Conservation (phyloP, 1,139 yeast genomes). For the Candida pseudoviswanathii region DNA sequence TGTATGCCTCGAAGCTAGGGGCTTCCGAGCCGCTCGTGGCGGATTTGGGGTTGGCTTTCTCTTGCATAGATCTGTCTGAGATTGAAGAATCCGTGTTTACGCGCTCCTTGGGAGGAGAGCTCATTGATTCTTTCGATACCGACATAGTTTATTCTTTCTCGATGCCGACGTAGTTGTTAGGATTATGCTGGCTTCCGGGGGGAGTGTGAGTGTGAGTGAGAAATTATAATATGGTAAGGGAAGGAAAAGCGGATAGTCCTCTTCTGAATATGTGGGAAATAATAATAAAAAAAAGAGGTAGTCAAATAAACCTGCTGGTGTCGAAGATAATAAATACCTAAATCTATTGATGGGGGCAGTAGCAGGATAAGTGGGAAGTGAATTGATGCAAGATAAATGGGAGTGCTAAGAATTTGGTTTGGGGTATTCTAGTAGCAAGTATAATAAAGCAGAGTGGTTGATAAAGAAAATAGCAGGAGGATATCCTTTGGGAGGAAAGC, state of each 20-base stretch:
- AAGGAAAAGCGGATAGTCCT: not conserved
- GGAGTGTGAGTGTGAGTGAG: not conserved
- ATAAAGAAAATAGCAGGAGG: too few relatives aligned
- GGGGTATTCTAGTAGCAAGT: not conserved
- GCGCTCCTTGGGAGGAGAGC: constrained; percentile 5
- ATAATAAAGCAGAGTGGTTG: too few relatives aligned
- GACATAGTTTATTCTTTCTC: constrained; percentile 2
- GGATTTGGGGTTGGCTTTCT: not conserved
- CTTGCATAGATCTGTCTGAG: constrained; percentile 10
- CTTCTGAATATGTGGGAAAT: not conserved
- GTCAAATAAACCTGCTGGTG: not conserved
- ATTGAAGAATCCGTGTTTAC: constrained; percentile 13
- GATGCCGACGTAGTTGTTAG: too few relatives aligned
- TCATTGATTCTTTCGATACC: constrained; percentile 8
- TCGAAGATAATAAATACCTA: not conserved
- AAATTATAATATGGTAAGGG: not conserved
- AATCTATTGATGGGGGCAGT: not conserved
- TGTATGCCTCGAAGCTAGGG: constrained; percentile 27
- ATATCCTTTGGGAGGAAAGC: too few relatives aligned
- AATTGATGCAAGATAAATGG: not conserved
- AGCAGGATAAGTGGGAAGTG: not conserved
- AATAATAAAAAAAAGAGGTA: not conserved
- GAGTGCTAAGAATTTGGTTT: not conserved
- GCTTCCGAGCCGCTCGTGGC: not conserved
- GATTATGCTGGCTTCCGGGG: not conserved